Evolutionary conservation across 1,284 basidiomycete genomes (phyloP).

Genomic region (Austropuccinia psidii): DNA sequence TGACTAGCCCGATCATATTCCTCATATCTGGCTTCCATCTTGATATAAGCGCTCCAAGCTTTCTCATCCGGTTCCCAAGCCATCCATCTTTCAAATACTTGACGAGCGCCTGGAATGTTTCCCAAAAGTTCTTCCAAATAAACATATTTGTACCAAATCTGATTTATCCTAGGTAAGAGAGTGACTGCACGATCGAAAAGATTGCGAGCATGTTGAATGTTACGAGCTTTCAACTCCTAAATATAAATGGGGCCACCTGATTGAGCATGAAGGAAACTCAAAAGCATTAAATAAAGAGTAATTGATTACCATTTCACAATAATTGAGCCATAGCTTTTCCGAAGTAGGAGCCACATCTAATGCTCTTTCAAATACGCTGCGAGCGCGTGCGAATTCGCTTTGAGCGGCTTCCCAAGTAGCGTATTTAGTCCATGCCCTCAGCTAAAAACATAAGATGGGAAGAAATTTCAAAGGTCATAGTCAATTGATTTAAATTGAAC

Average conservation of each 20-base stretch:
- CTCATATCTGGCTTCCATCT: constrained; percentile 86
- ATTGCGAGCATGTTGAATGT: constrained; percentile 93
- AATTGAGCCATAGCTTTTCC: constrained; percentile 85
- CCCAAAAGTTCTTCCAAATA: constrained; percentile 95
- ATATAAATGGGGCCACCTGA: background rate
- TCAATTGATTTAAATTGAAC: constrained; percentile 36
- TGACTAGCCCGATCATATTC: constrained; percentile 84
- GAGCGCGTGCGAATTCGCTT: constrained; percentile 80
- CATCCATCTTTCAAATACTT: constrained; percentile 99
- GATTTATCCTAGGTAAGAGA: constrained; percentile 82
- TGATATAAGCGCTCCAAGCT: constrained; percentile 97
- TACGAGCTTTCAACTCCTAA: constrained; percentile 82
- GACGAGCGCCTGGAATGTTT: constrained; percentile 87
- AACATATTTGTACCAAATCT: constrained; percentile 66
- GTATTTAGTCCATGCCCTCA: constrained; percentile 57
- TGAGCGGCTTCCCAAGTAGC: constrained; percentile 78
- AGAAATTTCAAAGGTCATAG: background rate
- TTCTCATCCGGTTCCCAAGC: constrained; percentile 99
- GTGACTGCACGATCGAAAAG: constrained; percentile 94
- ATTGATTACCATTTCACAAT: constrained; percentile 69
- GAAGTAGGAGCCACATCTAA: constrained; percentile 87
- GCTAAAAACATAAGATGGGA: constrained; percentile 38
- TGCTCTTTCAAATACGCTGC: constrained; percentile 93
- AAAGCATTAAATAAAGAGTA: background rate
- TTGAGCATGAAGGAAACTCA: too few relatives aligned